Percentiles rank a stretch among this genome's conserved stretches.
Conservation (phyloP, 2,329 filamentous ascomycete genomes). For the Neobulgaria alba region DNA sequence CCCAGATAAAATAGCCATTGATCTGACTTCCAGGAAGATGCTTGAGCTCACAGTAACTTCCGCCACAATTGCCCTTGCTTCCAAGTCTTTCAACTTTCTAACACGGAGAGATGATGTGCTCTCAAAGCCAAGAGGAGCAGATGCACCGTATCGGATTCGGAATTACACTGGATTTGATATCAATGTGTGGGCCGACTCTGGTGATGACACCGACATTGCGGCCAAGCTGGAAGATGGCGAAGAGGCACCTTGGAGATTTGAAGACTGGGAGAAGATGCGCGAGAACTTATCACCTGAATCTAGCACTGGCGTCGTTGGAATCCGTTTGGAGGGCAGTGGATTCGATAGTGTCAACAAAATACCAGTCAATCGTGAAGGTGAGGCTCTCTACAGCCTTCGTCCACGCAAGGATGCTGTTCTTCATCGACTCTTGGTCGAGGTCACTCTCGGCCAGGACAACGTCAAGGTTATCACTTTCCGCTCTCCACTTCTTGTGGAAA, state of each 20-base stretch:
- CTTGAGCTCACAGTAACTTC: slow-evolving; percentile 91
- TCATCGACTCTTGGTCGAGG: slow-evolving; percentile 86
- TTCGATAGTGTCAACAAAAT: slow-evolving; percentile 88
- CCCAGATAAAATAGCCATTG: slow-evolving; percentile 70
- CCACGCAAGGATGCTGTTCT: slow-evolving; percentile 78
- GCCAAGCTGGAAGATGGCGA: slow-evolving; percentile 79
- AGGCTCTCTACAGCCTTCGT: slow-evolving; percentile 79
- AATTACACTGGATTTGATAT: slow-evolving; percentile 95
- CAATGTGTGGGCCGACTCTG: slow-evolving; percentile 69
- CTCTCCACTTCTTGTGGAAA: slow-evolving; percentile 86
- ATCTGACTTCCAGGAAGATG: slow-evolving; percentile 79
- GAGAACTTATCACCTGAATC: slow-evolving; percentile 84
- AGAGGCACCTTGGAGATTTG: slow-evolving; percentile 91
- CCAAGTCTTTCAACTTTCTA: slow-evolving; percentile 87
- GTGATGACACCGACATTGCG: slow-evolving; percentile 58
- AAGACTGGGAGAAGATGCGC: slow-evolving; percentile 92
- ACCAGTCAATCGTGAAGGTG: slow-evolving; percentile 86
- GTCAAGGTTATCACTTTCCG: slow-evolving; percentile 97
- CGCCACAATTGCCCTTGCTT: slow-evolving; percentile 84
- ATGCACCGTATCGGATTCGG: slow-evolving; percentile 86
- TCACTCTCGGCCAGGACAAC: slow-evolving; percentile 85
- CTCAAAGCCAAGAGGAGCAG: slow-evolving; percentile 82
- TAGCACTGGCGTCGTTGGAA: slow-evolving; percentile 67
- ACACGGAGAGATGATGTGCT: slow-evolving; percentile 83
- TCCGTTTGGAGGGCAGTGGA: slow-evolving; percentile 84